Evolutionary conservation across 441 rosid genomes (phyloP), one percentile per base, ranked within the genome.

Genomic region (Erodium moschatum): DNA sequence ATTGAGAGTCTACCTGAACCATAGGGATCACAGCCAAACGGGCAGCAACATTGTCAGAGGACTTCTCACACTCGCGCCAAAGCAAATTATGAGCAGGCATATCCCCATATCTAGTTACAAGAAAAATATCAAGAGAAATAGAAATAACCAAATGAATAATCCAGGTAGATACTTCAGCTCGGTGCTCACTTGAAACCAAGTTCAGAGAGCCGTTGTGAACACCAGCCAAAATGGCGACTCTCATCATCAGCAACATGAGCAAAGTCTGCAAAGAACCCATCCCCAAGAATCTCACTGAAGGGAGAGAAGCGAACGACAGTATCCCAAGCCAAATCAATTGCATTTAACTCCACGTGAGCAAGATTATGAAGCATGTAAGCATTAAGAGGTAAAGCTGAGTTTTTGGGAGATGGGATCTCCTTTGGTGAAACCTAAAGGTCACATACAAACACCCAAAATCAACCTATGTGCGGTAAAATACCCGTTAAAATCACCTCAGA

Each of bases 291-390:
- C 31, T 88, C 73, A 12, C 31, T 27, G 67, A 84, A 81, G 63
- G 98, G 91, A 3, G 98, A 90, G 75, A 93, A 93, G 33, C 91
- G 85, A 76, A 88, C 91, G 42, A 93, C 92, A 35, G 92, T 93
- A 71, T 90, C 97, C 97, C 98, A 93, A 20, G 97, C 98, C 79
- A 93, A 84, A 85, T 93, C 98, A 69, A 90, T 87, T 0, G 98
- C 98, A 74, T 92, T 92, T 5, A 92, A 90, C 88, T 92, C 97
- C 64, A 92, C 84, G 70, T 92, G 98, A 68, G 96, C 97, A 27
- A 89, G 86, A 69, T 81, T 89, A 70, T 90, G 97, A 67, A 93
- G 96, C 94, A 89, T 80, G 65, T 85, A 85, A 44, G 96, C 98
- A 79, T 90, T 93, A 16, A 87, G 89, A 68, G 97, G 97, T 72